Evolutionary conservation across 768 basidiomycete species (phyloP).

Genomic region (Termitomyces sp.): DNA sequence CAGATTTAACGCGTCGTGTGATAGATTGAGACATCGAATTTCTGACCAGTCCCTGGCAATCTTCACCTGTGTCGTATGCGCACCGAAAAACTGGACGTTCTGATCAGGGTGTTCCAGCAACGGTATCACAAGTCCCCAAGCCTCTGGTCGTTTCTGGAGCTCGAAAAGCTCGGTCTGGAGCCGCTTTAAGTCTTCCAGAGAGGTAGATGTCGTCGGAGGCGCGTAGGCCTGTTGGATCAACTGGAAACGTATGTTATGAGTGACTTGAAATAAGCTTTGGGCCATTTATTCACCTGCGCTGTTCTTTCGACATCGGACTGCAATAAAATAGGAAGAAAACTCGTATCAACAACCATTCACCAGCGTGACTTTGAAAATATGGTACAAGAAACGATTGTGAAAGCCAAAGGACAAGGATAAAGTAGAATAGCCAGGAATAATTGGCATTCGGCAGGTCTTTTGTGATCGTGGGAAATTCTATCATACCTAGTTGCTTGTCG

Average conservation of each 20-base stretch:
- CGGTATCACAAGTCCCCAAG: slow-evolving; percentile 81
- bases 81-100: slow-evolving; percentile 93
- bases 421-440: neutral
- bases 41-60: slow-evolving; percentile 87
- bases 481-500: neutral
- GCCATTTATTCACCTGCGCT: slow-evolving; percentile 40
- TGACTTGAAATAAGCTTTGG: neutral
- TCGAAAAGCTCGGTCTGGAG: slow-evolving; percentile 72
- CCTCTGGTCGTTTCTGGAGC: slow-evolving; percentile 69
- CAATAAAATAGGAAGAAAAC: slow-evolving; percentile 49
- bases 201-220: slow-evolving; percentile 38
- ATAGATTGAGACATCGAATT: neutral
- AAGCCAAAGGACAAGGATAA: neutral
- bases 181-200: slow-evolving; percentile 54
- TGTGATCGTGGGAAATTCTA: slow-evolving; percentile 3
- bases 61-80: slow-evolving; percentile 92
- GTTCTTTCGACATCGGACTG: slow-evolving; percentile 52
- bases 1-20: neutral
- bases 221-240: slow-evolving; percentile 67
- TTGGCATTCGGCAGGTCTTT: neutral
- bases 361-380: neutral
- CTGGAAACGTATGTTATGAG: slow-evolving; percentile 27
- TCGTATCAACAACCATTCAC: slow-evolving; percentile 24
- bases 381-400: neutral
- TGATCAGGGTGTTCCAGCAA: slow-evolving; percentile 65